A percentile compares a stretch with the other conserved stretches of the same genome.
Conservation (phyloP, 371 early-diverging fungal species). For the Mucor plumbeus region DNA sequence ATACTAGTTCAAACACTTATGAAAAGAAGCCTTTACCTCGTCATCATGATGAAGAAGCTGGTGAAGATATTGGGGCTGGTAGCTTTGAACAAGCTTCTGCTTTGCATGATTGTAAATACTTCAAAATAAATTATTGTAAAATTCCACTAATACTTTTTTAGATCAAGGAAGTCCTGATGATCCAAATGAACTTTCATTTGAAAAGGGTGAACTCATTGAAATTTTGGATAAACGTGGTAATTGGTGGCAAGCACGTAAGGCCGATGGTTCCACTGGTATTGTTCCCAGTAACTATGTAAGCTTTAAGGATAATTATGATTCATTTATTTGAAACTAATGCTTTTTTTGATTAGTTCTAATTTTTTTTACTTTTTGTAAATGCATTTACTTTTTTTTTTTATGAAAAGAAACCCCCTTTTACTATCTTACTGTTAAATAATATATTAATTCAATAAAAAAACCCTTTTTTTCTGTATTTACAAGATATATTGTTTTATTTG, state of each 20-base stretch:
- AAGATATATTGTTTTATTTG: neutral
- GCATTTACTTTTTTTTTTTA: neutral
- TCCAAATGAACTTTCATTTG: conserved; percentile 89
- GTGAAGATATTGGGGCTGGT: conserved; percentile 10
- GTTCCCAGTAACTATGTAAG: conserved; percentile 90
- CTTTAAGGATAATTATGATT: neutral
- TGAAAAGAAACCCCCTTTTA: neutral
- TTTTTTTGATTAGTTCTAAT: conserved; percentile 15
- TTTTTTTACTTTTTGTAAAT: neutral
- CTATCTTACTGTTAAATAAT: neutral
- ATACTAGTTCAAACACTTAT: conserved; percentile 12
- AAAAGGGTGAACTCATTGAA: conserved; percentile 87
- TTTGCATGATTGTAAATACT: conserved; percentile 41
- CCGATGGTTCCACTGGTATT: conserved; percentile 86
- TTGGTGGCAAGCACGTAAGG: conserved; percentile 94
- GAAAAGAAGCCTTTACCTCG: conserved; percentile 20
- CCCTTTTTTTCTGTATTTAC: neutral
- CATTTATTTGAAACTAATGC: neutral
- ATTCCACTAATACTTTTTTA: conserved; percentile 18
- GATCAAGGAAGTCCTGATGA: conserved; percentile 88
- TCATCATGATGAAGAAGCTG: conserved; percentile 22
- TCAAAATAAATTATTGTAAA: neutral
- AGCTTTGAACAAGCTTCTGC: conserved; percentile 32
- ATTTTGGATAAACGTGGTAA: conserved; percentile 91
- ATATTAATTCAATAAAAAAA: neutral